Evolutionary conservation across 2,329 filamentous ascomycete species (phyloP), one percentile per base, ranked within the genome.

Genomic region (Elsinoe arachidis): DNA sequence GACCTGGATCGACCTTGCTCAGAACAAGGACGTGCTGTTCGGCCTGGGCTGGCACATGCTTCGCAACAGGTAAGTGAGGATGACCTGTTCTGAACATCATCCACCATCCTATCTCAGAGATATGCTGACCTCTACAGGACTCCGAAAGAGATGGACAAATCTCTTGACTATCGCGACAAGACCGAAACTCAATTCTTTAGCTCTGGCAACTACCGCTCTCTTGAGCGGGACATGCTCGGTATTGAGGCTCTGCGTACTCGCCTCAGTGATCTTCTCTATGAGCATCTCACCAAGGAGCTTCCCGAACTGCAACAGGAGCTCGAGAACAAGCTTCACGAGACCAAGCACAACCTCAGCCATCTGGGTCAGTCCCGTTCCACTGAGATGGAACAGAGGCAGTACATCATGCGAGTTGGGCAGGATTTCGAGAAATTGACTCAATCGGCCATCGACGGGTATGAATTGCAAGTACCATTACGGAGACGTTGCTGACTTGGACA

Each of bases 41-140:
- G 63, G 71, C 33, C 71, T 76, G 0, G 79, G 79, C 0, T 82
- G 78, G 79, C 78, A 82, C 60, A 73, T 81, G 15, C 61, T 83
- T 4, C 76, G 73, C 17, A 83, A 83, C 58, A 66, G 73, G 7
- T 63, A 34, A 47, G 38, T 55, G 9, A 30, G 2, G 9, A 14
- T 5, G 7, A 19, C 6, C 17, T 26, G n/a, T 19, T 34, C 19
- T 34, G 12, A 3, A n/a, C 14, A 15, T 33, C 5, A n/a, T 11
- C 30, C 19, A 51, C 3, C 30, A 26, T 26, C 23, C 23, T 26
- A 3, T 26, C 3, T 4, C 26, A 30, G 26, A 26, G 23, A 26
- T 26, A 30, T 30, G 33, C 53, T 44, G 17, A 55, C 21, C 5
- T 14, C 2, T 15, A 3, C 23, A 56, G 54, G 9, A 38, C 60